A percentile compares a stretch with the other conserved stretches of the same genome.
Evolutionary conservation across 345 rosid species (phyloP).

Genomic region (Citrus trifoliata): DNA sequence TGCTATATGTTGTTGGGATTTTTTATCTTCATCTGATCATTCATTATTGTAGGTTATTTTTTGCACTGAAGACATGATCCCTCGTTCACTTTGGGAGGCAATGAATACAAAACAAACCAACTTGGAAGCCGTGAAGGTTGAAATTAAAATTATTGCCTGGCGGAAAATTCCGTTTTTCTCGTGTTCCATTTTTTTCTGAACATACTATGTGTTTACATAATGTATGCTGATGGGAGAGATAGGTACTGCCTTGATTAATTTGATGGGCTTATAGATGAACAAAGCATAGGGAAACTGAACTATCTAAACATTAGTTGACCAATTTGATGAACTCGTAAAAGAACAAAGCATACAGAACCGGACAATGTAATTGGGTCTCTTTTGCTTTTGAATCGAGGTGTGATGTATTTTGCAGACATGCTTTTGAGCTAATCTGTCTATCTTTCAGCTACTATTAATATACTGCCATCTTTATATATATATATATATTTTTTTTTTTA

Average conservation of each 20-base stretch:
- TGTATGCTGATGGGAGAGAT: not conserved
- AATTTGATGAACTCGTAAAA: not conserved
- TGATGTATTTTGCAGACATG: not conserved
- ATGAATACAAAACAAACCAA: conserved; percentile 68
- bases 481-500: not conserved
- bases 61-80: conserved; percentile 77
- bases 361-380: not conserved
- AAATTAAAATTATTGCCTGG: not conserved
- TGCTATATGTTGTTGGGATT: not conserved
- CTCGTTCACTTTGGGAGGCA: conserved; percentile 70
- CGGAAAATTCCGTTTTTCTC: not conserved
- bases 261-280: not conserved
- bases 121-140: conserved; percentile 55
- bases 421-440: not conserved
- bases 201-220: not conserved
- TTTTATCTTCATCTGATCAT: not conserved
- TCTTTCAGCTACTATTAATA: not conserved
- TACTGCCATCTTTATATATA: not conserved
- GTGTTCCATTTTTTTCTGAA: not conserved
- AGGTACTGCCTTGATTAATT: not conserved
- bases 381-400: not conserved
- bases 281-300: not conserved
- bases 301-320: not conserved
- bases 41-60: conserved; percentile 46
- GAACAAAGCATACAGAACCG: not conserved